Percentiles rank a stretch among this genome's conserved stretches.
These are phyloP conservation scores for Xylaria intraflava DNA, from an alignment of 495 filamentous ascomycete genomes.

Conservation along the genomic window DNA sequence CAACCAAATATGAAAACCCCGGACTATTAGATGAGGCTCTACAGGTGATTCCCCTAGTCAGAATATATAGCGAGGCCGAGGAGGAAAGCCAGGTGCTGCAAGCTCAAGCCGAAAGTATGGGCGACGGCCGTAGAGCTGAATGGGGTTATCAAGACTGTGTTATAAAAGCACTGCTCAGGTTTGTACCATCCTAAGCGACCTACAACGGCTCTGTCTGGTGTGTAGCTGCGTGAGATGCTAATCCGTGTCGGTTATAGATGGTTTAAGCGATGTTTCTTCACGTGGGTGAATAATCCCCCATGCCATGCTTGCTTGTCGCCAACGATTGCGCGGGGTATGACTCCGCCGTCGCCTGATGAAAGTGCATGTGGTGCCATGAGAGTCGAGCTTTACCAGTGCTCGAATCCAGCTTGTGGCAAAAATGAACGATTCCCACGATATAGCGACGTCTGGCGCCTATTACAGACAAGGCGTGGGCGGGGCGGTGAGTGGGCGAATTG, in stretches of 20 bases:
- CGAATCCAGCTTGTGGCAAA: conserved; percentile 57
- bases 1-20: conserved; percentile 93
- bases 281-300: conserved; percentile 90
- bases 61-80: conserved; percentile 88
- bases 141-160: conserved; percentile 99
- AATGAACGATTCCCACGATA: conserved; percentile 92
- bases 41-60: conserved; percentile 76
- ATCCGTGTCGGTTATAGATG: conserved; percentile 52
- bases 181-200: conserved; percentile 17
- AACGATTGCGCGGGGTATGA: conserved; percentile 75
- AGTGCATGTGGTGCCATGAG: conserved; percentile 75
- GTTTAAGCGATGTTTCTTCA: conserved; percentile 94
- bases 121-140: conserved; percentile 67
- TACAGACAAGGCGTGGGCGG: conserved; percentile 78
- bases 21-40: conserved; percentile 92
- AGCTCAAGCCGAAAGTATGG: conserved; percentile 79
- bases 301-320: conserved; percentile 75
- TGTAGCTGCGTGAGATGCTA: conserved; percentile 19
- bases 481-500: conserved; percentile 97
- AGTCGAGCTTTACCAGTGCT: conserved; percentile 87
- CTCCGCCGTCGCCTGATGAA: conserved; percentile 81
- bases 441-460: conserved; percentile 88
- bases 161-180: conserved; percentile 81
- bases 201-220: background rate
- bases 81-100: conserved; percentile 82